Conservation (phyloP, 2,329 filamentous ascomycete genomes). For the Botryotinia globosa region DNA sequence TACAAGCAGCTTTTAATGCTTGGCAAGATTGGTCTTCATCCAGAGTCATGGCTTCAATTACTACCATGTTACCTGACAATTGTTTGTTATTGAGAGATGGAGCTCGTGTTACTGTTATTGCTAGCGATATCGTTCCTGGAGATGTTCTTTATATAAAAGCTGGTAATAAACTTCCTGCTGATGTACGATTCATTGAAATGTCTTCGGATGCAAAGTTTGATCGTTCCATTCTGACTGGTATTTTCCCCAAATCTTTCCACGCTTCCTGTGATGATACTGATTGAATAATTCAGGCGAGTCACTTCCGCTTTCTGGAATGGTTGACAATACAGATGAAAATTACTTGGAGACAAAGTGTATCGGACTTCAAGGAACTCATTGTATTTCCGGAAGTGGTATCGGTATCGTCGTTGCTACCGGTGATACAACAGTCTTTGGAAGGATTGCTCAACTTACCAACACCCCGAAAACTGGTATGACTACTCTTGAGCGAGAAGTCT, state of each 20-base stretch:
- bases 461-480: constrained; percentile 65
- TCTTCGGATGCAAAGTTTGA: constrained; percentile 71
- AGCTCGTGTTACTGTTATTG: constrained; percentile 47
- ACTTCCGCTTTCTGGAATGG: constrained; percentile 57
- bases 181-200: constrained; percentile 65
- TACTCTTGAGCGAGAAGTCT: constrained; percentile 67
- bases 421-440: constrained; percentile 70
- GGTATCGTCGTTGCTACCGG: constrained; percentile 69
- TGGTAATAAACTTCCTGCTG: constrained; percentile 71
- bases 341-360: constrained; percentile 74
- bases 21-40: constrained; percentile 74
- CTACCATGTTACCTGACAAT: constrained; percentile 72
- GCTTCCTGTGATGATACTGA: background rate
- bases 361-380: constrained; percentile 73
- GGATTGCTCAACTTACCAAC: constrained; percentile 68
- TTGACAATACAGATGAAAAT: constrained; percentile 65
- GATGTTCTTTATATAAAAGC: constrained; percentile 66
- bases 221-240: constrained; percentile 63
- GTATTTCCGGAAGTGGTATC: constrained; percentile 62
- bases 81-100: constrained; percentile 63
- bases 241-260: background rate
- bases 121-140: constrained; percentile 64
- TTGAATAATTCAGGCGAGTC: constrained; percentile 49
- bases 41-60: constrained; percentile 73
- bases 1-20: constrained; percentile 65